phyloP scores from a whole-genome alignment of 73 alveolate species.

The Paramecium pentaurelia region DNA sequence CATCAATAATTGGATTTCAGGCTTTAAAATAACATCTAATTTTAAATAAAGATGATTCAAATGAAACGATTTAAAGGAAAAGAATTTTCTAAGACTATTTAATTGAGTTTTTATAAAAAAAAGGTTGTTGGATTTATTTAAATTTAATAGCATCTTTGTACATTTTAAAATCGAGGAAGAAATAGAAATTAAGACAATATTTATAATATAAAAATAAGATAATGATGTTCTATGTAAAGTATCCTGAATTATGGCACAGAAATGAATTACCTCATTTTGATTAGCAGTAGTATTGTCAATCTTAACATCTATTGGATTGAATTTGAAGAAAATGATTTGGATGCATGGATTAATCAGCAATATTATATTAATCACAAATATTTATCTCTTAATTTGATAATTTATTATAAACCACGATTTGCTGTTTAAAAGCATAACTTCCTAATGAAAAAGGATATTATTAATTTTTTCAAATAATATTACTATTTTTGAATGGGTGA shows the following conservation, averaged over 20 bases:
- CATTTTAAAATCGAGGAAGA: neutral
- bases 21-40: neutral
- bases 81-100: neutral
- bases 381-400: neutral
- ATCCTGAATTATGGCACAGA: neutral
- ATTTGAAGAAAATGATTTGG: neutral
- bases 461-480: neutral
- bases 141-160: neutral
- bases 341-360: neutral
- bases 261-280: neutral
- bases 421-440: neutral
- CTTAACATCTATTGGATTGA: neutral
- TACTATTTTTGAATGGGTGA: constrained; percentile 37
- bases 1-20: neutral
- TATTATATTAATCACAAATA: neutral
- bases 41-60: neutral
- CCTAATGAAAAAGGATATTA: constrained; percentile 23
- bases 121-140: neutral
- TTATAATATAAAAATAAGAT: neutral
- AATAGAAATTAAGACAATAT: neutral
- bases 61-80: neutral
- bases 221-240: neutral
- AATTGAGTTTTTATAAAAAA: neutral
- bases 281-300: neutral
- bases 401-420: neutral